Percentiles rank a stretch among this genome's conserved stretches.
Conservation (phyloP, 257 asterid genomes). For the Scutellaria barbata region DNA sequence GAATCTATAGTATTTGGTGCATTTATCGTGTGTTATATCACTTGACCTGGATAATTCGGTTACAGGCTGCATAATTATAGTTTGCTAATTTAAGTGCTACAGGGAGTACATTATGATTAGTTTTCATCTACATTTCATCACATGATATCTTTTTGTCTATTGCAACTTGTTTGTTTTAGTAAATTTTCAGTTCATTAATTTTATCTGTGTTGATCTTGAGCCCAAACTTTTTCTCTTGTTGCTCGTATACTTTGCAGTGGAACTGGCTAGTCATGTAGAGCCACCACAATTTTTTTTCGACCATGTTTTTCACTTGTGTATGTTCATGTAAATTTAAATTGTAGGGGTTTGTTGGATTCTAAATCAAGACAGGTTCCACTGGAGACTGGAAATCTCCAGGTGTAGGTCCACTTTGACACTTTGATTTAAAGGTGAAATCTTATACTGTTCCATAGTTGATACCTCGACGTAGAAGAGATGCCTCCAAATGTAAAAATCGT, state of each 20-base stretch:
- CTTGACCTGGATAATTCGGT: neutral
- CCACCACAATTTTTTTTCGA: neutral
- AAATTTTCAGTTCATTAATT: neutral
- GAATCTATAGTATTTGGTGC: neutral
- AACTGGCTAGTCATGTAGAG: neutral
- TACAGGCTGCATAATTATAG: neutral
- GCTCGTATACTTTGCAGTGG: slow-evolving; percentile 3
- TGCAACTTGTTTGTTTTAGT: slow-evolving; percentile 2
- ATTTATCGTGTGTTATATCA: neutral
- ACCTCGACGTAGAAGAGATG: slow-evolving; percentile 34
- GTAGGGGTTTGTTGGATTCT: slow-evolving; percentile 2
- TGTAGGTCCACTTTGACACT: neutral
- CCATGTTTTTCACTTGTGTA: no score
- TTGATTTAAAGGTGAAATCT: slow-evolving; percentile 8
- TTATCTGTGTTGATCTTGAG: slow-evolving; percentile 6
- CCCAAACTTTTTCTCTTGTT: neutral
- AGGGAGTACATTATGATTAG: neutral
- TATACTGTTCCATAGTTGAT: neutral
- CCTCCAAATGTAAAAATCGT: slow-evolving; percentile 28
- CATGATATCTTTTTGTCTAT: neutral
- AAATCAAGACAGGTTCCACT: neutral
- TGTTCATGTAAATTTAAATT: neutral
- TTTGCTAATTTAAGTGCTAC: neutral
- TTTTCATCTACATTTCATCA: neutral
- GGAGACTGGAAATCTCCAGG: no score